phyloP scores from a whole-genome alignment of 2,329 filamentous ascomycete genomes.

The Stemphylium beticola region DNA sequence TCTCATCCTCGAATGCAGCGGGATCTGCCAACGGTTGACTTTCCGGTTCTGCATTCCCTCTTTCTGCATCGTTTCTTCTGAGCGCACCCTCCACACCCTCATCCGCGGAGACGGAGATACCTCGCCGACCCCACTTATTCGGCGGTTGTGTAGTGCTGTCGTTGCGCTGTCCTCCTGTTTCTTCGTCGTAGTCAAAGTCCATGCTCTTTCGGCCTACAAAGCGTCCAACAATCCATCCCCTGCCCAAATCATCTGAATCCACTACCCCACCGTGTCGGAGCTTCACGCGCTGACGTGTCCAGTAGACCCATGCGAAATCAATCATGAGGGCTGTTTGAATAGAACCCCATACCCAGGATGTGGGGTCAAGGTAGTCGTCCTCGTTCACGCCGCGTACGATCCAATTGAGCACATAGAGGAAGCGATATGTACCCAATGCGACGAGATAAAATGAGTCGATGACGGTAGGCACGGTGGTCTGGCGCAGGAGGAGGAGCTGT shows the following conservation, averaged over 20 bases:
- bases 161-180: constrained; percentile 56
- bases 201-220: constrained; percentile 69
- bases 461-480: constrained; percentile 94
- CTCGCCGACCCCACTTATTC: constrained; percentile 63
- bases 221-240: constrained; percentile 81
- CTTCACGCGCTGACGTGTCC: constrained; percentile 90
- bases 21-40: constrained; percentile 53
- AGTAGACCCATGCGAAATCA: constrained; percentile 98
- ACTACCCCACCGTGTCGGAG: constrained; percentile 86
- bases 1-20: constrained; percentile 55
- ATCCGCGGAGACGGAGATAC: constrained; percentile 66
- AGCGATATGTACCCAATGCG: constrained; percentile 84
- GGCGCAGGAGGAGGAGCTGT: constrained; percentile 86
- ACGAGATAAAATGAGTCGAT: constrained; percentile 97
- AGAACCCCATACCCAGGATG: constrained; percentile 83
- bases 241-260: constrained; percentile 84
- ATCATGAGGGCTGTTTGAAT: constrained; percentile 89
- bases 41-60: constrained; percentile 37
- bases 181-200: constrained; percentile 61
- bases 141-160: constrained; percentile 26
- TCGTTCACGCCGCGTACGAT: constrained; percentile 70
- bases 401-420: constrained; percentile 92
- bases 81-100: constrained; percentile 53
- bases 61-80: constrained; percentile 23
- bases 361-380: constrained; percentile 65